These are phyloP conservation scores for Westerdykella ornata DNA, from an alignment of 2,329 filamentous ascomycete species.

Conservation along the genomic window DNA sequence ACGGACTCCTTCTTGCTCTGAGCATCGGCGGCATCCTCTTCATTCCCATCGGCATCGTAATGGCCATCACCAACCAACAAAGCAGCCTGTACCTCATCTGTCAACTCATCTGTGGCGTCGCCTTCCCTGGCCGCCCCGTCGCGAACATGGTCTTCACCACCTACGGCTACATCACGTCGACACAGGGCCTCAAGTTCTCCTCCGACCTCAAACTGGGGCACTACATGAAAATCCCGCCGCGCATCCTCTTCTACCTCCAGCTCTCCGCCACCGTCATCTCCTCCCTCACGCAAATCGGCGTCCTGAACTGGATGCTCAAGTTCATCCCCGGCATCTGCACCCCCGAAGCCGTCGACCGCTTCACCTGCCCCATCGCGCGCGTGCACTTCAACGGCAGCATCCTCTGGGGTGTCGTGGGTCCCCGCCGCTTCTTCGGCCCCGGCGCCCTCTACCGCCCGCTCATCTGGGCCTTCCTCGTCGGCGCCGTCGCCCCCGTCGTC, in stretches of 20 bases:
- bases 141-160: constrained; percentile 93
- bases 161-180: constrained; percentile 82
- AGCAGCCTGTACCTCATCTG: constrained; percentile 81
- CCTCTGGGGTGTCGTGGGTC: constrained; percentile 82
- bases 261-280: constrained; percentile 69
- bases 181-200: constrained; percentile 83
- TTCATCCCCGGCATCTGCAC: constrained; percentile 75
- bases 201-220: constrained; percentile 81
- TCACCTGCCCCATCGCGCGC: constrained; percentile 78
- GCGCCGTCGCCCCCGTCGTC: constrained; percentile 65
- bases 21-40: constrained; percentile 74
- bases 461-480: constrained; percentile 75
- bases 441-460: constrained; percentile 67
- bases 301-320: constrained; percentile 84
- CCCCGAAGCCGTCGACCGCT: constrained; percentile 71
- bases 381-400: constrained; percentile 90
- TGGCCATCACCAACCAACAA: constrained; percentile 88
- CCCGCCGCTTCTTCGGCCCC: constrained; percentile 72
- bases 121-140: constrained; percentile 78
- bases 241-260: constrained; percentile 72
- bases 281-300: constrained; percentile 71
- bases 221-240: constrained; percentile 80
- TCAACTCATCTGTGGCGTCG: constrained; percentile 72
- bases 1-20: constrained; percentile 72
- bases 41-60: constrained; percentile 85